Conservation (phyloP, 140 eudicot genomes). For the Cichorium intybus region DNA sequence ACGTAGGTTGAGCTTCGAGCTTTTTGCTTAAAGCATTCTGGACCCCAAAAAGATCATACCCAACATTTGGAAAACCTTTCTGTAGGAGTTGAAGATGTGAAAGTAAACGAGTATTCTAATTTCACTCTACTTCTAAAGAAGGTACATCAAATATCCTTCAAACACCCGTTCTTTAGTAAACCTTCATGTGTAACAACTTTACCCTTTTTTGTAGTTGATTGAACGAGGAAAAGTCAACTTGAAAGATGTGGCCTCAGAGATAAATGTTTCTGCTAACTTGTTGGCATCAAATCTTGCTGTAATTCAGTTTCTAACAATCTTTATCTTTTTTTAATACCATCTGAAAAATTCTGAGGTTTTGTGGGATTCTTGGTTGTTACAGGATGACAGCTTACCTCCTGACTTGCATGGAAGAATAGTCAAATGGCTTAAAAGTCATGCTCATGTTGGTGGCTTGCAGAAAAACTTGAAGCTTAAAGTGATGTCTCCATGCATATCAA, state of each 20-base stretch:
- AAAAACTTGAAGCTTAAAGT: constrained; percentile 58
- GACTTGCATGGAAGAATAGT: constrained; percentile 55
- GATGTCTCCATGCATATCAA: constrained; percentile 36
- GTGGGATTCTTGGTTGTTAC: constrained; percentile 25
- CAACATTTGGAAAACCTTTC: constrained; percentile 33
- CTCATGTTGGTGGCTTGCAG: constrained; percentile 46
- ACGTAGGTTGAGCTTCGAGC: constrained; percentile 92
- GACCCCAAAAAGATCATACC: constrained; percentile 29
- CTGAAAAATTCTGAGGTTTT: neutral
- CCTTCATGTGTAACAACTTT: neutral
- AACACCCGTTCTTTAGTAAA: neutral
- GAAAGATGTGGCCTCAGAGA: constrained; percentile 71
- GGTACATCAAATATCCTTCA: constrained; percentile 37
- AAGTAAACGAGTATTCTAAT: constrained; percentile 37
- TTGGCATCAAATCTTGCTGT: constrained; percentile 58
- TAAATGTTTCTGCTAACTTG: constrained; percentile 58
- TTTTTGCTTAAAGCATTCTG: constrained; percentile 86
- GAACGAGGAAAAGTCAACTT: constrained; percentile 66
- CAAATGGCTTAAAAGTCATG: constrained; percentile 63
- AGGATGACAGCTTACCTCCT: constrained; percentile 59
- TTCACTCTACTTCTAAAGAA: constrained; percentile 53
- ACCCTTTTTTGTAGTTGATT: constrained; percentile 44
- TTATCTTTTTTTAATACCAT: neutral
- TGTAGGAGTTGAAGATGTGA: constrained; percentile 38
- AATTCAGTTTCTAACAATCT: constrained; percentile 32